A percentile compares a stretch with the other conserved stretches of the same genome.
These are phyloP conservation scores for Jatropha curcas DNA, from an alignment of 345 rosid genomes.

Conservation along the genomic window DNA sequence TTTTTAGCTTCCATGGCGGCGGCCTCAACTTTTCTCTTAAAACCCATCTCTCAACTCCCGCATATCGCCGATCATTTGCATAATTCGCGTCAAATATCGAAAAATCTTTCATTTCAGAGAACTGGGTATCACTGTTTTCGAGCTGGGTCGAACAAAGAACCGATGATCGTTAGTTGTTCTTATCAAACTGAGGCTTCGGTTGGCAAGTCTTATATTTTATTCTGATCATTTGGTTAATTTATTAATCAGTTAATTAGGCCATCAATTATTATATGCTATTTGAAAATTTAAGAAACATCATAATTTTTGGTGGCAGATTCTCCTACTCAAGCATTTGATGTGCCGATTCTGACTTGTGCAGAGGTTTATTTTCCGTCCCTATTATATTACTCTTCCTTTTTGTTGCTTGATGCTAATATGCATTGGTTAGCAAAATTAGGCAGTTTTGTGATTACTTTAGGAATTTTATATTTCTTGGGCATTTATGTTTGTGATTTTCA, in stretches of 20 bases:
- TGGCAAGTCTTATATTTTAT: conserved; percentile 27
- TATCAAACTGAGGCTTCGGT: conserved; percentile 30
- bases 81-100: background rate
- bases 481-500: background rate
- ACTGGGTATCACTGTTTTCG: conserved; percentile 11
- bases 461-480: conserved; percentile 1
- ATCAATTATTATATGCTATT: background rate
- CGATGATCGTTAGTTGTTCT: conserved; percentile 24
- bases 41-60: conserved; percentile 22
- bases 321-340: conserved; percentile 33
- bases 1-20: conserved; percentile 40
- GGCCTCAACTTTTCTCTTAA: conserved; percentile 18
- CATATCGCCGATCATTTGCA: conserved; percentile 9
- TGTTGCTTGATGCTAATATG: background rate
- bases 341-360: conserved; percentile 57
- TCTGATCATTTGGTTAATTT: background rate
- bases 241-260: background rate
- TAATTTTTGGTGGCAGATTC: conserved; percentile 36
- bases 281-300: background rate
- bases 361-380: conserved; percentile 48
- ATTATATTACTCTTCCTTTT: background rate
- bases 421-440: background rate
- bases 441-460: background rate
- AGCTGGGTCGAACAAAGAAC: conserved; percentile 9
- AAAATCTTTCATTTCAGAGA: conserved; percentile 21